phyloP scores from a whole-genome alignment of 345 rosid genomes.

The Mercurialis annua region DNA sequence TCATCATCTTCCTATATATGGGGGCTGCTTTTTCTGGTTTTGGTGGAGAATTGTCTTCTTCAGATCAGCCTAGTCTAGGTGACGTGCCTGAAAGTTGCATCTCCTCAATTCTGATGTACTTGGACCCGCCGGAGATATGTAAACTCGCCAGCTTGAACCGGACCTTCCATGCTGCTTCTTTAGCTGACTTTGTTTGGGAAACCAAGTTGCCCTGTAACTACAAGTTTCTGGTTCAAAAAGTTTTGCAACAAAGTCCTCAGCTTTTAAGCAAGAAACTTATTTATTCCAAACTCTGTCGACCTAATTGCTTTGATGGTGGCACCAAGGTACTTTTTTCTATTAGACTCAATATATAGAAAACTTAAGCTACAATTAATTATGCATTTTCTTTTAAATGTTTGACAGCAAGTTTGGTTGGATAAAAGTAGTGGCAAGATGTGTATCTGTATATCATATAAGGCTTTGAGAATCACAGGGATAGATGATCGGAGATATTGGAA shows the following conservation, averaged over 20 bases:
- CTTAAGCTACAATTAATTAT: neutral
- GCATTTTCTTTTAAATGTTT: neutral
- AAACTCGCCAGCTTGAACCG: constrained; percentile 52
- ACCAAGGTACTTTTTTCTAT: constrained; percentile 46
- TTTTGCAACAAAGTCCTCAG: constrained; percentile 36
- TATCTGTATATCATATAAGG: constrained; percentile 66
- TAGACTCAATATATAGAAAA: too few species aligned
- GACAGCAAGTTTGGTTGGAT: constrained; percentile 78
- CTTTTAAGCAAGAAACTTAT: constrained; percentile 51
- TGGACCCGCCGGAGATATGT: constrained; percentile 91
- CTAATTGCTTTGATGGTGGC: constrained; percentile 59
- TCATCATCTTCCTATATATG: constrained; percentile 32
- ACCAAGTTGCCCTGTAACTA: constrained; percentile 76
- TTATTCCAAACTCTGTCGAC: constrained; percentile 54
- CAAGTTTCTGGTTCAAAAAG: constrained; percentile 45
- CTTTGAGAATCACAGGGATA: constrained; percentile 76
- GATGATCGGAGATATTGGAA: constrained; percentile 94
- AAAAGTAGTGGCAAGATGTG: constrained; percentile 64
- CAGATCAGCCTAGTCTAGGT: constrained; percentile 32
- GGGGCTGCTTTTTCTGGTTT: constrained; percentile 56
- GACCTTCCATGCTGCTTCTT: constrained; percentile 64
- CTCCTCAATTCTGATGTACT: constrained; percentile 48
- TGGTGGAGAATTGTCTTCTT: constrained; percentile 1
- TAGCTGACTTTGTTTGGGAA: constrained; percentile 78
- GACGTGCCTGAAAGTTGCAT: constrained; percentile 78